Base-by-base conservation (phyloP, 192 early-diverging fungal species). In the Phycomyces nitens region DNA sequence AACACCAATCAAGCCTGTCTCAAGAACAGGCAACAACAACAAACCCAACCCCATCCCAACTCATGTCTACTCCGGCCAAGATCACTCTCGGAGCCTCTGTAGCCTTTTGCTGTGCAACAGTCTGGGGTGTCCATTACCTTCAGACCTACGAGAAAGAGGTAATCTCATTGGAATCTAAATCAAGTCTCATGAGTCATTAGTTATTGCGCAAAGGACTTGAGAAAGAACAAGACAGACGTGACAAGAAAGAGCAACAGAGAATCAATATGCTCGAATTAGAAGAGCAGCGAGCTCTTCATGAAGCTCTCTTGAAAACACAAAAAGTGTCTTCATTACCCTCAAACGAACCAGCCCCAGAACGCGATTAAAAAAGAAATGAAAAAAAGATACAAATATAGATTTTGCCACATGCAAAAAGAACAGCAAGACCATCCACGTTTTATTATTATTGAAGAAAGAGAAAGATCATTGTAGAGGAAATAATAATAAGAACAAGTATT, bases 61-160 rank as follows among this genome's bases (percentile, higher is more conserved):
- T 41, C 18, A 73, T 73, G 71, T 73, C 71, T 41, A 73, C 71
- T 44, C 43, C 54, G 22, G 71, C 71, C 24, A 73, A 73, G 23
- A 44, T 66, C 12, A 73, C 71, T 21, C 51, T 73, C n/a, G 71
- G 53, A 8, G 43, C 60, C 15, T 73, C 71, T 14, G 63, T 73
- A 26, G 47, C 53, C 9, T 73, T 73, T 20, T 73, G 71, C 22
- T 62, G 71, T 55, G 65, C 34, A 9, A 53, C 71, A 6, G 60
- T 73, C 1, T 66, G 54, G 41, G 71, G 72, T 21, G 72, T 74
- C 0, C 72, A 69, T 41, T 74, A 74, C 58, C 15, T 69, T 6
- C 72, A 74, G 42, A 49, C 57, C 3, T 60, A 60, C 51, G 67
- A 74, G 40, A 64, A 74, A 65, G 67, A 69, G 58, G 72, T 65